phyloP scores from a whole-genome alignment of 306 rosid genomes.

The Alnus rubra region DNA sequence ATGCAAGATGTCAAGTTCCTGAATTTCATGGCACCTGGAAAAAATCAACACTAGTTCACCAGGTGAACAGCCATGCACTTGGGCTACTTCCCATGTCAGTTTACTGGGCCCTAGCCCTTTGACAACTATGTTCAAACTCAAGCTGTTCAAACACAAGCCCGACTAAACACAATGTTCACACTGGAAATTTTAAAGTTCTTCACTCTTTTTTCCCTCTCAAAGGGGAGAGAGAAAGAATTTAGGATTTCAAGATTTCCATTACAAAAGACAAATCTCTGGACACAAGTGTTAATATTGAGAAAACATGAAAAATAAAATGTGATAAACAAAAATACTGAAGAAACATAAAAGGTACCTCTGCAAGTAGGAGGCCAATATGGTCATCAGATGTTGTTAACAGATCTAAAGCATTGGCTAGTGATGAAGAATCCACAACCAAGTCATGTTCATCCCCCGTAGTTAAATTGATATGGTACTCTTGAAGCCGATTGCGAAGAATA shows the following conservation, averaged over 20 bases:
- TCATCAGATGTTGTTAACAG: constrained; percentile 64
- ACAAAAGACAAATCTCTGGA: constrained; percentile 6
- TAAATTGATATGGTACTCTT: constrained; percentile 57
- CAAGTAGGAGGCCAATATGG: constrained; percentile 56
- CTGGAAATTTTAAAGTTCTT: background rate
- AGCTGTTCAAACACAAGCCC: background rate
- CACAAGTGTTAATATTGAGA: constrained; percentile 18
- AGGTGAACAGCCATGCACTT: background rate
- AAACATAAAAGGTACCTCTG: constrained; percentile 56
- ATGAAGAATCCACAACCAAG: constrained; percentile 40
- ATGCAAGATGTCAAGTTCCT: background rate
- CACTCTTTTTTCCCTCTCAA: background rate
- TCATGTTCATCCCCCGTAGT: constrained; percentile 38
- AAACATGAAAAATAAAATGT: constrained; percentile 2
- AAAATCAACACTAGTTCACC: background rate
- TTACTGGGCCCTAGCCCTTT: background rate
- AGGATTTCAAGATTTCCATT: background rate
- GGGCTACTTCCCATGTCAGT: background rate
- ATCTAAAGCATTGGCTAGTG: constrained; percentile 48
- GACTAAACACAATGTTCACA: background rate
- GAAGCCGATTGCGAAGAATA: constrained; percentile 63
- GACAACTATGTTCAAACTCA: background rate
- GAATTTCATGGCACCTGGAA: background rate
- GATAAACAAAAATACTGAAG: background rate
- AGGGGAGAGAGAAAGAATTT: too few relatives aligned